A percentile compares a stretch with the other conserved stretches of the same genome.
Evolutionary conservation across 75 land plant genomes (phyloP).

Genomic region (Picea sitchensis): DNA sequence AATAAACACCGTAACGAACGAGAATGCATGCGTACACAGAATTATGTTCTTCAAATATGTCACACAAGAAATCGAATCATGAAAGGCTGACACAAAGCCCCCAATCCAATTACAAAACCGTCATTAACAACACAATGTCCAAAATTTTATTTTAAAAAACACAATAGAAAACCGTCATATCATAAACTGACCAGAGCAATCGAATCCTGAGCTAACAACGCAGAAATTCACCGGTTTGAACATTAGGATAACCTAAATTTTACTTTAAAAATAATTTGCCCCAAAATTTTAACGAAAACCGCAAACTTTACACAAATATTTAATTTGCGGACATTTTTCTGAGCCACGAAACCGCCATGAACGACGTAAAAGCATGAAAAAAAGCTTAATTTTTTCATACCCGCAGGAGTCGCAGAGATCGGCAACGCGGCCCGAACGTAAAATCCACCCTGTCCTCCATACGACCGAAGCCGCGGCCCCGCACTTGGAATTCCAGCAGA

Average conservation of each 20-base stretch:
- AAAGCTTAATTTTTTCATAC: constrained; percentile 16
- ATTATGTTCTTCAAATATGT: background rate
- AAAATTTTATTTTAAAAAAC: background rate
- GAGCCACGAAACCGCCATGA: background rate
- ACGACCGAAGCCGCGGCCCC: constrained; percentile 14
- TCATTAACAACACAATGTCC: background rate
- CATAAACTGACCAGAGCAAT: no score
- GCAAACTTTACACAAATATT: no score
- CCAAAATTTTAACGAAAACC: no score
- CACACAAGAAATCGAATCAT: background rate
- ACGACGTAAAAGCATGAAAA: background rate
- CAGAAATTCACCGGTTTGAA: no score
- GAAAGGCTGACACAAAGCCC: background rate
- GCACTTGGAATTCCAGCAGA: constrained; percentile 48
- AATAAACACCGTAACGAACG: no score
- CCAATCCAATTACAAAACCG: background rate
- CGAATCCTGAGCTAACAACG: no score
- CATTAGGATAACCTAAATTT: no score
- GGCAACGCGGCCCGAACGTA: constrained; percentile 49
- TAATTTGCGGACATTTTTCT: no score
- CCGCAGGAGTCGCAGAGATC: constrained; percentile 58
- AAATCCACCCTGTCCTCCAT: constrained; percentile 47
- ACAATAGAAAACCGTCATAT: background rate
- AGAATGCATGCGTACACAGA: background rate
- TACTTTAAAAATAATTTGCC: no score